Evolutionary conservation across 1,284 basidiomycete genomes (phyloP), one percentile per base, ranked within the genome.

Genomic region (Puccinia polysora): DNA sequence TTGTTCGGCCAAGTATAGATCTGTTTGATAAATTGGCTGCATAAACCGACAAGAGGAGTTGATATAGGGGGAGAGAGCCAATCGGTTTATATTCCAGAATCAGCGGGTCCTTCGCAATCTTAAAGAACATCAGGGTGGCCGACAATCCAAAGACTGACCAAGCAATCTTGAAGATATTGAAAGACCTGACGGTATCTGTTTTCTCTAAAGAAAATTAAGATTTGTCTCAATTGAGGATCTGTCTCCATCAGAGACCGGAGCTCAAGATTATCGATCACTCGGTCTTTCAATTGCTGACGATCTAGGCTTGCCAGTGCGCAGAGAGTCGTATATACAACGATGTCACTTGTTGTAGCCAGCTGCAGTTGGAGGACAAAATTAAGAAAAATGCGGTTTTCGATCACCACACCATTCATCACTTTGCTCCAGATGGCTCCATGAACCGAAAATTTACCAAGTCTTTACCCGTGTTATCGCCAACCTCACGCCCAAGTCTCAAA

Each of bases 131-230:
- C n/a, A n/a, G n/a, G n/a, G n/a, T n/a, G n/a, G n/a, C n/a, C n/a
- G n/a, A n/a, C n/a, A n/a, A n/a, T n/a, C n/a, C n/a, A n/a, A n/a
- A n/a, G n/a, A n/a, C n/a, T n/a, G n/a, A n/a, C n/a, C n/a, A n/a
- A n/a, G n/a, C n/a, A 86, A 74, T 83, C 83, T 4, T 85, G 83
- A 53, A 94, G 83, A 32, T 89, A 81, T 55, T 89, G 87, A 3
- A 94, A 83, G 7, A 89, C 88, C 4, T 82, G 84, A 78, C 88
- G 89, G 83, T 93, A 94, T 75, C 88, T 86, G 77, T 88, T 91
- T 73, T 83, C 82, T 83, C 89, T 86, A 80, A 91, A 94, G 2
- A 88, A 85, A 73, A 89, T 88, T 45, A 92, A 82, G 45, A 94
- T 84, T 72, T 92, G 90, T 36, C 89, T 85, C 52, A 90, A 81